Evolutionary conservation across 257 asterid genomes (phyloP).

Genomic region (Capsicum baccatum): DNA sequence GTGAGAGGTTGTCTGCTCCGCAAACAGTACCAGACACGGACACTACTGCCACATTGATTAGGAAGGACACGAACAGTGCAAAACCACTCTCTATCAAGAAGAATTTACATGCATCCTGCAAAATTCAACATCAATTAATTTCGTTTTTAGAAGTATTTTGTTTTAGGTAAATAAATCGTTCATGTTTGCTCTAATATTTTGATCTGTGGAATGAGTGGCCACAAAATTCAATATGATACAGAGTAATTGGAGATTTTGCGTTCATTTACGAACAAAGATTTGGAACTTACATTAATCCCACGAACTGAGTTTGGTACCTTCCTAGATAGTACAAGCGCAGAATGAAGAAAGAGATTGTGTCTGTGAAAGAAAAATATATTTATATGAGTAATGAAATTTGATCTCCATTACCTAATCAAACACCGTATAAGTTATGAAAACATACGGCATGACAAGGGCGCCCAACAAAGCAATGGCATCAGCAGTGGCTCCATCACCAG

Average conservation of each 20-base stretch:
- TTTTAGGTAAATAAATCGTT: not conserved
- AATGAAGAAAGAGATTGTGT: slow-evolving; percentile 87
- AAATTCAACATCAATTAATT: slow-evolving; percentile 17
- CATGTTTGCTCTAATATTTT: not conserved
- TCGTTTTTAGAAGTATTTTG: not conserved
- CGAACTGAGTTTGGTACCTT: slow-evolving; percentile 75
- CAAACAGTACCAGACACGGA: slow-evolving; percentile 89
- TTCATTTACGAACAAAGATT: not conserved
- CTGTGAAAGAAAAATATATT: slow-evolving; percentile 36
- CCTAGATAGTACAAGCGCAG: slow-evolving; percentile 89
- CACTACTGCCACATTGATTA: slow-evolving; percentile 75
- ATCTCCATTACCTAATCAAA: not conserved
- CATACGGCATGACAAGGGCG: slow-evolving; percentile 96
- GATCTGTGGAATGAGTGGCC: not conserved
- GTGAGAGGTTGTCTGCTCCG: slow-evolving; percentile 40
- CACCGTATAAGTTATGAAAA: not conserved
- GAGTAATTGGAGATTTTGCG: not conserved
- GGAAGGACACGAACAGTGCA: slow-evolving; percentile 71
- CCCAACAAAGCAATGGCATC: slow-evolving; percentile 91
- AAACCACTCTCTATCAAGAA: slow-evolving; percentile 87
- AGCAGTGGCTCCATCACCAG: slow-evolving; percentile 72
- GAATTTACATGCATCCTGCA: slow-evolving; percentile 84
- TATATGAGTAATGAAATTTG: not conserved
- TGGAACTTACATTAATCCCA: slow-evolving; percentile 70
- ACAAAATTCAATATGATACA: not conserved